These are phyloP conservation scores for Solanum lycopersicoides DNA, from an alignment of 257 asterid genomes.

Conservation along the genomic window DNA sequence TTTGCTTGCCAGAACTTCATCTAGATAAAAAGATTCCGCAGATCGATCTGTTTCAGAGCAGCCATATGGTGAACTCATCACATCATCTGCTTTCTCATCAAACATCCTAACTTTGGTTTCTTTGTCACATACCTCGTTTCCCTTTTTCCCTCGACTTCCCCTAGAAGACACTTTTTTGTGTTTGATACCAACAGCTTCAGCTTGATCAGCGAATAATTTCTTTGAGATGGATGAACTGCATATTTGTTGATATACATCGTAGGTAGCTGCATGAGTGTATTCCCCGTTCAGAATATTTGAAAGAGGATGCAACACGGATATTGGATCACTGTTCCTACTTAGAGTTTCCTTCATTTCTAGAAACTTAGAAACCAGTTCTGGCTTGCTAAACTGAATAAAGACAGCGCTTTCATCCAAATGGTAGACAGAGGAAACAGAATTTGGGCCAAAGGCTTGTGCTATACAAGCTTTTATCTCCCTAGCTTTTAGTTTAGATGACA, in stretches of 20 bases:
- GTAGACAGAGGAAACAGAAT: conserved; percentile 34
- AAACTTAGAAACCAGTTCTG: conserved; percentile 42
- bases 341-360: conserved; percentile 46
- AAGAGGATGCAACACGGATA: conserved; percentile 70
- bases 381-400: conserved; percentile 58
- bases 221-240: conserved; percentile 64
- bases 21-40: conserved; percentile 15
- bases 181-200: conserved; percentile 34
- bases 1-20: conserved; percentile 34
- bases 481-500: too few relatives aligned
- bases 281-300: conserved; percentile 49
- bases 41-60: conserved; percentile 1
- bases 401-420: conserved; percentile 64
- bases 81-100: neutral
- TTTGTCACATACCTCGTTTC: neutral
- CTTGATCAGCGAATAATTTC: conserved; percentile 57
- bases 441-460: conserved; percentile 36
- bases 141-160: neutral
- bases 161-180: neutral
- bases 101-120: neutral
- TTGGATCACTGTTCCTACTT: conserved; percentile 33
- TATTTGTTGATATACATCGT: conserved; percentile 53
- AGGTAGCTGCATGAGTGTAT: conserved; percentile 35
- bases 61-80: neutral
- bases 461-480: conserved; percentile 58